Base-by-base conservation (phyloP, 176 grass and related monocot genomes). In the Canna indica region DNA sequence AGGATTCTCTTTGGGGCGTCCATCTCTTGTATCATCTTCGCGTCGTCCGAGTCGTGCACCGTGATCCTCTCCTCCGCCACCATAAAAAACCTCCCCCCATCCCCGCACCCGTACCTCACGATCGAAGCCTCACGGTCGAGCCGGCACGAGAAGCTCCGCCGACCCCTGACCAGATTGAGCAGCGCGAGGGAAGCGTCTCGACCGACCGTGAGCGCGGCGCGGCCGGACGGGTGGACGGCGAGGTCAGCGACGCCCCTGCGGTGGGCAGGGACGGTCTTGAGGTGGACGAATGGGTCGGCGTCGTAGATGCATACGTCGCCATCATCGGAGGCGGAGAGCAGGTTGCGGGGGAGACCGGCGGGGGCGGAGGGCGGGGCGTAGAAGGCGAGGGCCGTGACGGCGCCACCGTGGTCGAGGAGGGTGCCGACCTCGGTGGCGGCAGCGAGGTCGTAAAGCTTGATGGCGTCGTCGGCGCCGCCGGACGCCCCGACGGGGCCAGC, bases 341-440 rank as follows among this genome's bases (percentile, higher is more conserved):
- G 94, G 78, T 99, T 99, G 33, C 89, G 79, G 1, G 93, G 94
- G 3, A 99, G 63, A 32, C 63, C 72, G 46, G 82, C 83, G 11
- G 86, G 86, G 18, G 62, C 46, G 36, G 78, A 42, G 2, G 83
- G 74, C 50, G 78, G 41, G 27, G 74, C 85, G 82, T 85, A 83
- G 89, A 99, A 90, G 60, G 86, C 83, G 77, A 99, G 77, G 41
- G 86, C 81, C 65, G 86, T 93, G 78, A 99, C 84, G 33, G 84
- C 82, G 59, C 81, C 84, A n/a, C 48, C 53, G 54, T 90, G 86
- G 41, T 93, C 84, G 60, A 99, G 82, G 39, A 99, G 89, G 72
- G 82, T 67, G 22, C 89, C 89, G 35, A 91, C 64, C 83, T 93
- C 89, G 54, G 80, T 75, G 22, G 86, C 73, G 45, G 89, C 15